A percentile compares a stretch with the other conserved stretches of the same genome.
Conservation (phyloP, 1,139 yeast species). For the Hemisphaericaspora xylofermentans region DNA sequence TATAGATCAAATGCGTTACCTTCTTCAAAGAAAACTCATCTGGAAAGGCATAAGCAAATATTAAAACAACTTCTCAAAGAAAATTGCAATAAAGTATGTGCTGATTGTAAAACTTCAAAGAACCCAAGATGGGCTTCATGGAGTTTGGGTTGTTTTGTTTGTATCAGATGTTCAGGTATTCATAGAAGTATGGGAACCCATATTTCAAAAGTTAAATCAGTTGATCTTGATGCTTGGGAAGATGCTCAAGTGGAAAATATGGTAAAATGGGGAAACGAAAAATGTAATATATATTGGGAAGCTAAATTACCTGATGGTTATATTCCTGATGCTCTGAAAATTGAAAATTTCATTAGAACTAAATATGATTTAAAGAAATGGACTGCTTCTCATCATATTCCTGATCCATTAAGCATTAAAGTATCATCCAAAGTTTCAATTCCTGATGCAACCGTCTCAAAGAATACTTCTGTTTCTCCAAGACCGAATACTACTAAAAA, state of each 20-base stretch:
- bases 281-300: slow-evolving; percentile 83
- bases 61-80: slow-evolving; percentile 73
- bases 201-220: slow-evolving; percentile 80
- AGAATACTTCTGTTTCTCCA: slow-evolving; percentile 8
- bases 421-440: slow-evolving; percentile 2
- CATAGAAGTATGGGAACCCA: slow-evolving; percentile 97
- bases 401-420: slow-evolving; percentile 54
- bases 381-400: slow-evolving; percentile 54
- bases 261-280: slow-evolving; percentile 83
- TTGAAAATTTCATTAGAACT: slow-evolving; percentile 85
- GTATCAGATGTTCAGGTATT: slow-evolving; percentile 91
- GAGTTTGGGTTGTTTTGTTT: slow-evolving; percentile 89
- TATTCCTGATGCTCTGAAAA: slow-evolving; percentile 80
- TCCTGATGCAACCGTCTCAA: background rate
- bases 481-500: background rate
- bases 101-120: slow-evolving; percentile 84
- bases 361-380: slow-evolving; percentile 90
- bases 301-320: slow-evolving; percentile 67
- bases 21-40: slow-evolving; percentile 43
- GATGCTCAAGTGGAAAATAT: slow-evolving; percentile 84
- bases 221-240: slow-evolving; percentile 95
- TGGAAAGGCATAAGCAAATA: slow-evolving; percentile 63
- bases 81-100: slow-evolving; percentile 74
- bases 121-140: slow-evolving; percentile 99
- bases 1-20: slow-evolving; percentile 29